A percentile compares a stretch with the other conserved stretches of the same genome.
phyloP scores from a whole-genome alignment of 331 rosid genomes.

The Stylosanthes scabra region DNA sequence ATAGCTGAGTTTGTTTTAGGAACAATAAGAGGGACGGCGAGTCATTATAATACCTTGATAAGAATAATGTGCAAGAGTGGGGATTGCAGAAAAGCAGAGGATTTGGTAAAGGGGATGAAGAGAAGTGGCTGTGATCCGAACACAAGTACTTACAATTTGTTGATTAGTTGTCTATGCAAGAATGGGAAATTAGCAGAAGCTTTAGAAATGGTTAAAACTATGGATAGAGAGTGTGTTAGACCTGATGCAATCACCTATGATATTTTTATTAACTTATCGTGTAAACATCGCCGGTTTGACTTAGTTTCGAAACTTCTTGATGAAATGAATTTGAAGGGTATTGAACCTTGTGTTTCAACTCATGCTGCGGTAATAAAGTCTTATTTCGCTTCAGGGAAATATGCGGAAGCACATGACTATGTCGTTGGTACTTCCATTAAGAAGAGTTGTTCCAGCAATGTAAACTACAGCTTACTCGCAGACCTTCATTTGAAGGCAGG shows the following conservation, averaged over 20 bases:
- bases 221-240: conserved; percentile 49
- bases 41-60: conserved; percentile 58
- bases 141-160: conserved; percentile 48
- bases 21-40: conserved; percentile 45
- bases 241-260: conserved; percentile 57
- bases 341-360: conserved; percentile 64
- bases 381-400: conserved; percentile 53
- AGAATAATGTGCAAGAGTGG: conserved; percentile 55
- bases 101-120: conserved; percentile 63
- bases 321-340: conserved; percentile 54
- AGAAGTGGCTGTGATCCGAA: conserved; percentile 50
- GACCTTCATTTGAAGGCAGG: conserved; percentile 66
- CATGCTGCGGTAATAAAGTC: conserved; percentile 71
- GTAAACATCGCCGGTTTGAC: conserved; percentile 49
- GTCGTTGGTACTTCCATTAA: conserved; percentile 51
- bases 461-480: conserved; percentile 69
- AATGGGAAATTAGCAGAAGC: conserved; percentile 53
- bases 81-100: conserved; percentile 53
- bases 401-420: conserved; percentile 63
- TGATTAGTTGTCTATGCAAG: conserved; percentile 61
- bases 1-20: conserved; percentile 59
- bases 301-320: conserved; percentile 58
- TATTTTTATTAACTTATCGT: conserved; percentile 51
- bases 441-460: conserved; percentile 51
- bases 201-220: conserved; percentile 44